Evolutionary conservation across 2,329 filamentous ascomycete genomes (phyloP), one percentile per base, ranked within the genome.

Genomic region (Aspergillus aculeatus): DNA sequence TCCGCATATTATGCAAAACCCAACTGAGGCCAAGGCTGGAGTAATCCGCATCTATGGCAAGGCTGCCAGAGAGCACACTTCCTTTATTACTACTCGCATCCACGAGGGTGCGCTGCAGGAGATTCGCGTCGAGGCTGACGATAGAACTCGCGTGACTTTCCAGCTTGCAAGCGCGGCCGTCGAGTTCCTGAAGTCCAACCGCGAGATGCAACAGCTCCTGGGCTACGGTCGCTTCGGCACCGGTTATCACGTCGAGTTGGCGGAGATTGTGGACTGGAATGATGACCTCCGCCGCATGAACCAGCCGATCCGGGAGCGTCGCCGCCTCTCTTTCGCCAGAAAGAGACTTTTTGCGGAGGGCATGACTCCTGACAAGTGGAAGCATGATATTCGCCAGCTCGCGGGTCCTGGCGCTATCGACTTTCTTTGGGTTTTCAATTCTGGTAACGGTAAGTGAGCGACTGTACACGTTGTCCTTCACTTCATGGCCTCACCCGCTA

Each of bases 371-470:
- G 67, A 68, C 12, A 72, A 69, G 48, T 77, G 77, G 68, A 69
- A 68, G 56, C 69, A 69, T 23, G 75, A 77, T 57, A 67, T 78
- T 24, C 68, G 69, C 19, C 60, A 70, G 31, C 64, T 77, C 31
- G 71, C 65, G 10, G 76, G 75, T 9, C 54, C 65, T 5, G 69
- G 70, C 26, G 75, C 75, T 53, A 69, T 78, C 56, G 77, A 78
- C 56, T 71, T 77, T 57, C 65, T 76, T 16, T 78, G 75, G 73
- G 68, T 76, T 5, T 78, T 77, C 62, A 79, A 79, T 57, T 70
- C 71, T 57, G 77, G 77, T 7, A 79, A 79, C 56, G 77, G 76
- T 78, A 67, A 67, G 75, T 67, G 10, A 4, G 16, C 23, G 16
- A 26, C 10, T 7, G 7, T n/a, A 29, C 26, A 14, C 4, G 11